A percentile compares a stretch with the other conserved stretches of the same genome.
phyloP scores from a whole-genome alignment of 305 asterid genomes.

The Rubia occidens region DNA sequence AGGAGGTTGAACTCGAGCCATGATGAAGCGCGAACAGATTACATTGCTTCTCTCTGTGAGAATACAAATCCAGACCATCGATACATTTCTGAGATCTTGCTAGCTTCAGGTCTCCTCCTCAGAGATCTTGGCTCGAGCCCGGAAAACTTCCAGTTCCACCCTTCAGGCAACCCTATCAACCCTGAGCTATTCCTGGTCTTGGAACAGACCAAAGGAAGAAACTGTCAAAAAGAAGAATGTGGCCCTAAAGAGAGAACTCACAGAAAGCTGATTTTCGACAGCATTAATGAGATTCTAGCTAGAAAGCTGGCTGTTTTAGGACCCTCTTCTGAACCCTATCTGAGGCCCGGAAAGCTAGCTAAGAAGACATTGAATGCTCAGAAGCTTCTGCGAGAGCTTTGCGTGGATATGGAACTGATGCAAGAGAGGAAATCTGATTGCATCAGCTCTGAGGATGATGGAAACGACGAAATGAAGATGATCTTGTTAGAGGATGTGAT shows the following conservation, averaged over 20 bases:
- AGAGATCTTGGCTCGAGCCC: slow-evolving; percentile 63
- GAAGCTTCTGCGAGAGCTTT: slow-evolving; percentile 65
- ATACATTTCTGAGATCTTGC: slow-evolving; percentile 72
- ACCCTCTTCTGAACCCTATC: slow-evolving; percentile 34
- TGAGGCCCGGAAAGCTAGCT: slow-evolving; percentile 30
- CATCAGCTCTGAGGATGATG: slow-evolving; percentile 32
- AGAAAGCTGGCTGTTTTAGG: slow-evolving; percentile 33
- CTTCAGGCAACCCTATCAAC: slow-evolving; percentile 73
- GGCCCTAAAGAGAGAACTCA: slow-evolving; percentile 32
- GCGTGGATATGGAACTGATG: slow-evolving; percentile 58
- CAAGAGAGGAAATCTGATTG: slow-evolving; percentile 31
- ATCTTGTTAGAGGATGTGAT: slow-evolving; percentile 49
- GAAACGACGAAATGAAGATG: slow-evolving; percentile 46
- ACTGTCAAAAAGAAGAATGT: slow-evolving; percentile 30
- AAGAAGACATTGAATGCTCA: slow-evolving; percentile 48
- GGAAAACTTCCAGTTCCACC: slow-evolving; percentile 62
- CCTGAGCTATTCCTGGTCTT: slow-evolving; percentile 76
- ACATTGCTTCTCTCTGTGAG: slow-evolving; percentile 83
- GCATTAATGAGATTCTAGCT: slow-evolving; percentile 69
- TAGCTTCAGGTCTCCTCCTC: slow-evolving; percentile 92
- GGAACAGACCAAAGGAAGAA: slow-evolving; percentile 75
- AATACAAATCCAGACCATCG: slow-evolving; percentile 67
- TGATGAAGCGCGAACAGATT: slow-evolving; percentile 78
- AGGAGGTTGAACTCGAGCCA: slow-evolving; percentile 76
- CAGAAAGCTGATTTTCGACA: slow-evolving; percentile 65